phyloP scores from a whole-genome alignment of 2,329 filamentous ascomycete species.

The Aureobasidium sp. region DNA sequence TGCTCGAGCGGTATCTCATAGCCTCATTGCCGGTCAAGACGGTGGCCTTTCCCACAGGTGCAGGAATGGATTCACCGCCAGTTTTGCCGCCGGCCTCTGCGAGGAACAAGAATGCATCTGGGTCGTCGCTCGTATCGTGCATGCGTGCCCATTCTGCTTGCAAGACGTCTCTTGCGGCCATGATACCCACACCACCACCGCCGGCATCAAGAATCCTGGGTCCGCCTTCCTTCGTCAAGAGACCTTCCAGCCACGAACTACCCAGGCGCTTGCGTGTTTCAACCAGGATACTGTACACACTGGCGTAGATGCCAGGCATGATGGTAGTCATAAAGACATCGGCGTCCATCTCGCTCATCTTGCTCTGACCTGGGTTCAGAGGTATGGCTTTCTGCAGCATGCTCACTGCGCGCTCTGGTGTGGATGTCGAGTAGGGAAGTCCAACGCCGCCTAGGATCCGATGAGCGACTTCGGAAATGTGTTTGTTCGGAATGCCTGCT shows the following conservation, averaged over 20 bases:
- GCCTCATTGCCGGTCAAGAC: constrained; percentile 71
- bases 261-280: constrained; percentile 70
- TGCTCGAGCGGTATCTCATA: constrained; percentile 67
- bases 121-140: constrained; percentile 32
- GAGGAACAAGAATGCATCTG: constrained; percentile 21
- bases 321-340: constrained; percentile 65
- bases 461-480: constrained; percentile 66
- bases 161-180: constrained; percentile 72
- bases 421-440: constrained; percentile 70
- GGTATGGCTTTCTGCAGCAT: constrained; percentile 58
- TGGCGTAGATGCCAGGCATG: constrained; percentile 64
- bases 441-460: constrained; percentile 67
- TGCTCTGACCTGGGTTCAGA: constrained; percentile 55
- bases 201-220: constrained; percentile 68
- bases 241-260: constrained; percentile 58
- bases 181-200: constrained; percentile 62
- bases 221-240: constrained; percentile 54
- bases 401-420: constrained; percentile 50
- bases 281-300: constrained; percentile 59
- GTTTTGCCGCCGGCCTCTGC: constrained; percentile 30
- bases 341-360: constrained; percentile 68
- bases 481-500: constrained; percentile 55
- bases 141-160: constrained; percentile 74
- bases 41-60: constrained; percentile 65
- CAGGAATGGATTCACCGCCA: constrained; percentile 35